A percentile compares a stretch with the other conserved stretches of the same genome.
These are phyloP conservation scores for Hapsidospora chrysogenum DNA, from an alignment of 495 filamentous ascomycete species.

Conservation along the genomic window DNA sequence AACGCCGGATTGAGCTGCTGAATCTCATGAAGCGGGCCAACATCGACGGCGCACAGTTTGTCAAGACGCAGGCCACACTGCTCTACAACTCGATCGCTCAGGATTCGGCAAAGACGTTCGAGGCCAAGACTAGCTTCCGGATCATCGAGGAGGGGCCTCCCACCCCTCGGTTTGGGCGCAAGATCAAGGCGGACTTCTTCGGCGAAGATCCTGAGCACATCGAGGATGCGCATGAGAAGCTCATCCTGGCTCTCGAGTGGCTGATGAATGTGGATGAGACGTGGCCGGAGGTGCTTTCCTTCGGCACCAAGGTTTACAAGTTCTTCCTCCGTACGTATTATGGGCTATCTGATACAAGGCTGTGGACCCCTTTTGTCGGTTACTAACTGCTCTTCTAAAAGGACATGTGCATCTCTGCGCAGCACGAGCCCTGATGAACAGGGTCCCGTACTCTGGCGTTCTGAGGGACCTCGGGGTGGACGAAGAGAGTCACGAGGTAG, in stretches of 20 bases:
- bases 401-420: constrained; percentile 42
- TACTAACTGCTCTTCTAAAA: constrained; percentile 6
- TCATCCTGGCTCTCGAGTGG: constrained; percentile 79
- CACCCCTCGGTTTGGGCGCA: constrained; percentile 27
- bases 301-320: constrained; percentile 53
- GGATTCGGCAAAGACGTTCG: constrained; percentile 3
- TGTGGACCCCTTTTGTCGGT: constrained; percentile 9
- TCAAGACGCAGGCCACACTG: constrained; percentile 35
- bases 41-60: constrained; percentile 30
- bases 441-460: constrained; percentile 2
- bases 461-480: constrained; percentile 8
- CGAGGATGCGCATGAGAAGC: constrained; percentile 27
- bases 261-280: constrained; percentile 53
- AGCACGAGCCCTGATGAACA: constrained; percentile 18
- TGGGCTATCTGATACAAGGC: constrained; percentile 5
- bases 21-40: constrained; percentile 42
- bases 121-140: constrained; percentile 24
- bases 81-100: constrained; percentile 29
- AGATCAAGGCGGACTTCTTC: constrained; percentile 45
- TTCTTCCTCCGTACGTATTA: constrained; percentile 47
- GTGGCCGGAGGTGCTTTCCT: constrained; percentile 52
- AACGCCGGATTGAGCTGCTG: constrained; percentile 37
- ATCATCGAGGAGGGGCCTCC: constrained; percentile 28
- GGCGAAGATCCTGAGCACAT: constrained; percentile 38
- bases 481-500: constrained; percentile 16